These are phyloP conservation scores for Adansonia gregorii DNA, from an alignment of 441 rosid genomes.

Conservation along the genomic window DNA sequence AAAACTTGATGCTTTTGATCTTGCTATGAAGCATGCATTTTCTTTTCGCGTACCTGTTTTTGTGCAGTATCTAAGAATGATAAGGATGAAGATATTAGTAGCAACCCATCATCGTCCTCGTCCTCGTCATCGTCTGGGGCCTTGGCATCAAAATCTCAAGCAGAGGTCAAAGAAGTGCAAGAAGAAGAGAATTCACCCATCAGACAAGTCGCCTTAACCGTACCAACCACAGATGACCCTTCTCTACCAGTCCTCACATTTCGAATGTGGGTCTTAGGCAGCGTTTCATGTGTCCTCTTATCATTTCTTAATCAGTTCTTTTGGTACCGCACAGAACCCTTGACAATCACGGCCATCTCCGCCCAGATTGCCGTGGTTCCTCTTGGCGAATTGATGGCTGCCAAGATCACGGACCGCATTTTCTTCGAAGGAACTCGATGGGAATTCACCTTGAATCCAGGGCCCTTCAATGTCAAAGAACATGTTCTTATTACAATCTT, in stretches of 20 bases:
- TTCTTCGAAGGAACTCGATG: conserved; percentile 66
- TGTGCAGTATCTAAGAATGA: conserved; percentile 40
- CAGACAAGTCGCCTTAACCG: conserved; percentile 84
- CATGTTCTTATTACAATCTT: conserved; percentile 90
- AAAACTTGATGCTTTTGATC: not conserved
- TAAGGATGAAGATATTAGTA: conserved; percentile 24
- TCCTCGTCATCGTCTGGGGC: conserved; percentile 35
- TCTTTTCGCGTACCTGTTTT: not conserved
- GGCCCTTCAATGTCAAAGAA: conserved; percentile 97
- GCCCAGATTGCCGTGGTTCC: conserved; percentile 95
- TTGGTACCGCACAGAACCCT: conserved; percentile 90
- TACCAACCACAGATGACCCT: conserved; percentile 77
- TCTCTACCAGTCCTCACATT: conserved; percentile 82
- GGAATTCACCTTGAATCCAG: conserved; percentile 86
- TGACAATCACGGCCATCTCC: conserved; percentile 86
- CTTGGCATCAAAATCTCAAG: conserved; percentile 23
- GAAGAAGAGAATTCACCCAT: conserved; percentile 78
- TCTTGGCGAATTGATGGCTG: conserved; percentile 85
- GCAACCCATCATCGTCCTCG: conserved; percentile 27
- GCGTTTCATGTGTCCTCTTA: conserved; percentile 62
- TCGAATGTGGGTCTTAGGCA: conserved; percentile 91
- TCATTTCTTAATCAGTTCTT: conserved; percentile 94
- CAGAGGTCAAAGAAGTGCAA: conserved; percentile 27
- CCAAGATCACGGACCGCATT: conserved; percentile 61
- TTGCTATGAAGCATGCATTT: not conserved